A percentile compares a stretch with the other conserved stretches of the same genome.
Conservation (phyloP, 345 rosid species). For the Mallotus nudiflorus region DNA sequence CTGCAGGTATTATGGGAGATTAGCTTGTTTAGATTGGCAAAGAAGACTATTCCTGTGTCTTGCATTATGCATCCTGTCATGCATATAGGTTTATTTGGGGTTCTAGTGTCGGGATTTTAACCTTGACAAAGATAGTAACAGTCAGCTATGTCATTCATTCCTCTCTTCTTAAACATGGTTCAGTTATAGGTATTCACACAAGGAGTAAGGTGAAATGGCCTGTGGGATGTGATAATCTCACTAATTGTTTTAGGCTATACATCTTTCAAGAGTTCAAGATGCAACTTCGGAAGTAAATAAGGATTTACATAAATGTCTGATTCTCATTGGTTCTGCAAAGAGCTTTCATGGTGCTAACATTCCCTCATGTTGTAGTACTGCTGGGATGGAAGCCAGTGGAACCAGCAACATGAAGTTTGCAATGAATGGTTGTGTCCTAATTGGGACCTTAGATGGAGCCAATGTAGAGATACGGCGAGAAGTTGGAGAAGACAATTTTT, state of each 20-base stretch:
- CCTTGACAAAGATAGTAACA: too few relatives aligned
- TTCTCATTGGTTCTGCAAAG: background rate
- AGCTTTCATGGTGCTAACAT: constrained; percentile 1
- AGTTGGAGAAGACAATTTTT: constrained; percentile 80
- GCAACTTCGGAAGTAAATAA: too few relatives aligned
- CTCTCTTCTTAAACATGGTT: too few relatives aligned
- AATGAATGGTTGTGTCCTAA: constrained; percentile 78
- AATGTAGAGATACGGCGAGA: constrained; percentile 82
- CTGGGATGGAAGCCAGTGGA: constrained; percentile 98
- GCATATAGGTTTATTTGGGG: background rate
- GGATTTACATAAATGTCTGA: too few relatives aligned
- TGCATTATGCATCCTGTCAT: background rate
- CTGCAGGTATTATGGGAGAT: background rate
- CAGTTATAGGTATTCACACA: too few relatives aligned
- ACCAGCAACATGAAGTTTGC: constrained; percentile 94
- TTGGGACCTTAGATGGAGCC: constrained; percentile 87
- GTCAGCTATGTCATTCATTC: too few relatives aligned
- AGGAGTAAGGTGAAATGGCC: too few relatives aligned
- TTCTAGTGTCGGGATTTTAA: background rate
- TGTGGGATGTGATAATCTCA: background rate
- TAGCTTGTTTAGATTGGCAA: background rate
- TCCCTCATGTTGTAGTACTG: constrained; percentile 48
- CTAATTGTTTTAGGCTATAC: too few relatives aligned
- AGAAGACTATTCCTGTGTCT: background rate
- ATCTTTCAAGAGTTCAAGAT: too few relatives aligned